phyloP scores from a whole-genome alignment of 129 eudicot species.

The Artemisia tridentata region DNA sequence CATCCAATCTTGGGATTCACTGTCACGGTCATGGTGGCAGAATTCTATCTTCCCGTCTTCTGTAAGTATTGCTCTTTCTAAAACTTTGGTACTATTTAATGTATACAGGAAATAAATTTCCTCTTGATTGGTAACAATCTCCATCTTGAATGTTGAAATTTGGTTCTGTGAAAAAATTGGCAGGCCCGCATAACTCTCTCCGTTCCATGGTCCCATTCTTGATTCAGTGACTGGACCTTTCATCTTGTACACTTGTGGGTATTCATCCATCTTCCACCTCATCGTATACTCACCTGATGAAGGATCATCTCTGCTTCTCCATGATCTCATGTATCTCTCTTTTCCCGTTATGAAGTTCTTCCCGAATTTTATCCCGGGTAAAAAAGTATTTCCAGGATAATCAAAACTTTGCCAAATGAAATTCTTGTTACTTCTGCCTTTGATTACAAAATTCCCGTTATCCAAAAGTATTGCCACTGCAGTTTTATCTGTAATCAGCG shows the following conservation, averaged over 20 bases:
- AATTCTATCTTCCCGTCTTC: neutral
- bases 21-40: constrained; percentile 2
- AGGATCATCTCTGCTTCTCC: constrained; percentile 17
- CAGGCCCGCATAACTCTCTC: neutral
- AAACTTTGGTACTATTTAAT: neutral
- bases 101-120: neutral
- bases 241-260: constrained; percentile 4
- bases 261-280: neutral
- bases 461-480: neutral
- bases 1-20: constrained; percentile 3
- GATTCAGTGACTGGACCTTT: neutral
- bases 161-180: neutral
- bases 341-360: constrained; percentile 5
- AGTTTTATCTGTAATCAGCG: neutral
- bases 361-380: constrained; percentile 15
- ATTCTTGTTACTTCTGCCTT: neutral
- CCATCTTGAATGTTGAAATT: neutral
- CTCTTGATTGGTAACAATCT: neutral
- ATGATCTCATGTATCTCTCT: constrained; percentile 13
- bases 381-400: neutral
- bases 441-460: neutral
- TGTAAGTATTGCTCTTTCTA: neutral
- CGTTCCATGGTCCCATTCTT: constrained; percentile 15
- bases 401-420: constrained; percentile 12
- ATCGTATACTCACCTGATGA: constrained; percentile 6